These are phyloP conservation scores for Neurospora africana DNA, from an alignment of 495 filamentous ascomycete species.

Conservation along the genomic window DNA sequence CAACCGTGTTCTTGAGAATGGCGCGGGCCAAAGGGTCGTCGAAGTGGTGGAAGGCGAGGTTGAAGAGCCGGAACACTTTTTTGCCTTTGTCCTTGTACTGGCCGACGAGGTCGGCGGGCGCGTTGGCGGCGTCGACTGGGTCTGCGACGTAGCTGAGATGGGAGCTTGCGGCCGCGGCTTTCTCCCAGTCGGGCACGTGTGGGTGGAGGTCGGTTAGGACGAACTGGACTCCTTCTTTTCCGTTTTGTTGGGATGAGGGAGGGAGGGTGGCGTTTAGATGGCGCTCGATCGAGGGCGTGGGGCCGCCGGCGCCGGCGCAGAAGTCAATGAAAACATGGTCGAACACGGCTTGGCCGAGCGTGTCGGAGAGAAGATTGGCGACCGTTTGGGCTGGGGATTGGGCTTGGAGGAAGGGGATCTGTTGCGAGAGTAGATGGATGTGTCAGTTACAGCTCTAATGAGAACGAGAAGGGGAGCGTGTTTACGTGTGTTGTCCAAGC, in stretches of 20 bases:
- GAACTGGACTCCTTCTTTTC: conserved; percentile 39
- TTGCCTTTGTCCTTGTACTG: conserved; percentile 24
- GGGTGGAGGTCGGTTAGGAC: conserved; percentile 62
- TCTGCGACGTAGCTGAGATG: conserved; percentile 43
- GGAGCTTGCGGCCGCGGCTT: conserved; percentile 35
- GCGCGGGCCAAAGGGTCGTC: conserved; percentile 46
- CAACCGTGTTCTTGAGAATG: conserved; percentile 51
- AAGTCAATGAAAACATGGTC: conserved; percentile 57
- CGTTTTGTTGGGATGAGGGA: conserved; percentile 5
- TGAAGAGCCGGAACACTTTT: conserved; percentile 56
- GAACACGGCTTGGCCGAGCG: conserved; percentile 28
- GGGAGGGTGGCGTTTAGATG: conserved; percentile 38
- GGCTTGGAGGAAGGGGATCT: conserved; percentile 35
- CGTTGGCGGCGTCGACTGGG: conserved; percentile 51
- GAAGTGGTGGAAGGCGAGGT: conserved; percentile 70
- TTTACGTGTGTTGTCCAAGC: conserved; percentile 34
- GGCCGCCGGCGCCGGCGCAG: conserved; percentile 63
- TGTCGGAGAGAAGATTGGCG: conserved; percentile 35
- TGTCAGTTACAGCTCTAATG: neutral
- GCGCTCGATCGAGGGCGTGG: conserved; percentile 51
- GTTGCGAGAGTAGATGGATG: neutral
- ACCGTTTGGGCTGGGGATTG: conserved; percentile 36
- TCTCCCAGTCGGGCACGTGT: conserved; percentile 50
- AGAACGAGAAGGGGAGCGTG: neutral
- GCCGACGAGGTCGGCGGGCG: conserved; percentile 34